Percentiles rank a stretch among this genome's conserved stretches.
Conservation (phyloP, 1,284 basidiomycete genomes). For the Fomitopsis pinicola region DNA sequence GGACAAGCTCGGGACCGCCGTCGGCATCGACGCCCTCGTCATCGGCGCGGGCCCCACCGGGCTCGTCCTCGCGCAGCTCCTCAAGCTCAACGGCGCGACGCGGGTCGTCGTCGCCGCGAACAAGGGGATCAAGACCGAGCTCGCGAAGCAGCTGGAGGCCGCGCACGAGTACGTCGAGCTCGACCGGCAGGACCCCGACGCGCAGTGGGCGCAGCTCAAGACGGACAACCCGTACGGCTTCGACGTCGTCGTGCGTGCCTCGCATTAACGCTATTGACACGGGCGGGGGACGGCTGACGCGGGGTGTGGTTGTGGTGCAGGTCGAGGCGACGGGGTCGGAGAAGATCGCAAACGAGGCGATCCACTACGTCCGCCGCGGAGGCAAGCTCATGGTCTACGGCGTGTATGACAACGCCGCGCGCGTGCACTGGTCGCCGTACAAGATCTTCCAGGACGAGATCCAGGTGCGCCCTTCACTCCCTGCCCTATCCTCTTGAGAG, state of each 20-base stretch:
- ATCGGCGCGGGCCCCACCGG: constrained; percentile 51
- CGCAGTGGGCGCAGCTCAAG: constrained; percentile 55
- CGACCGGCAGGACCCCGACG: constrained; percentile 43
- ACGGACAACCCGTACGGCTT: constrained; percentile 59
- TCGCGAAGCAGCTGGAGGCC: constrained; percentile 48
- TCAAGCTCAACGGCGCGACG: constrained; percentile 52
- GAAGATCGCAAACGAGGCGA: constrained; percentile 49
- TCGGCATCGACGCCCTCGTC: constrained; percentile 51
- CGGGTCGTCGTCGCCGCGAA: constrained; percentile 49
- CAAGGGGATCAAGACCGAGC: constrained; percentile 57
- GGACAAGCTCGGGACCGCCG: constrained; percentile 52
- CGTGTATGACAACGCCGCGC: constrained; percentile 52
- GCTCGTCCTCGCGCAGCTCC: constrained; percentile 55
- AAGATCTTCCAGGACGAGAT: constrained; percentile 64
- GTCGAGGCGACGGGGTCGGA: constrained; percentile 59
- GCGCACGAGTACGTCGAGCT: constrained; percentile 57
- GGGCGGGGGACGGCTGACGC: neutral
- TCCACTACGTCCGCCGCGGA: constrained; percentile 57
- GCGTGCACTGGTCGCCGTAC: constrained; percentile 52
- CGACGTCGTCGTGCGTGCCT: constrained; percentile 45
- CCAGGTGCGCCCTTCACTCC: constrained; percentile 27
- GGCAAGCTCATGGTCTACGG: constrained; percentile 53
- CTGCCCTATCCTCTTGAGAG: constrained; percentile 4
- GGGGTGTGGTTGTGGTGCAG: constrained; percentile 8
- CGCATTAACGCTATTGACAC: neutral